Evolutionary conservation across 805 yeast genomes (phyloP).

Genomic region (Candida ascalaphidarum): DNA sequence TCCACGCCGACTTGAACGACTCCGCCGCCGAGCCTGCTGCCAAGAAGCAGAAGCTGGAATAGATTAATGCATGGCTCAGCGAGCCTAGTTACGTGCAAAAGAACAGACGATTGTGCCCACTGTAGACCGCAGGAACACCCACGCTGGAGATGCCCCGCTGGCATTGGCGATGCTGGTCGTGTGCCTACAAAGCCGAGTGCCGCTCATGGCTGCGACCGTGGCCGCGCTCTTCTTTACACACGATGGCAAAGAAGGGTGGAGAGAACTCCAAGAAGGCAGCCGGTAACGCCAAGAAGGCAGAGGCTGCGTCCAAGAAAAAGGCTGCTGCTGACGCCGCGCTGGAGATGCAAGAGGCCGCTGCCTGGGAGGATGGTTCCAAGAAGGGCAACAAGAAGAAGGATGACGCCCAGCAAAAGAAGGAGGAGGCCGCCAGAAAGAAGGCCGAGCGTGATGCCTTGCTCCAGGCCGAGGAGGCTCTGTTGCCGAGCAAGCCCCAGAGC

Average conservation of each 20-base stretch:
- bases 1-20: conserved; percentile 32
- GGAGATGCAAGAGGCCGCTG: conserved; percentile 49
- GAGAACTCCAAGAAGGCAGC: conserved; percentile 51
- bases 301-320: conserved; percentile 48
- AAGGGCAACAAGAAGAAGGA: conserved; percentile 62
- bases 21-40: conserved; percentile 24
- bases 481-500: conserved; percentile 48
- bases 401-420: conserved; percentile 59
- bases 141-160: too few relatives aligned
- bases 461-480: conserved; percentile 54
- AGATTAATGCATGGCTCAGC: too few relatives aligned
- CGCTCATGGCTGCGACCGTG: conserved; percentile 24
- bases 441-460: conserved; percentile 71
- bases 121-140: too few relatives aligned
- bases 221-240: conserved; percentile 4
- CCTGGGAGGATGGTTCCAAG: conserved; percentile 70
- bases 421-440: conserved; percentile 70
- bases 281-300: conserved; percentile 63
- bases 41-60: conserved; percentile 29
- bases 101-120: too few relatives aligned
- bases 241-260: conserved; percentile 41
- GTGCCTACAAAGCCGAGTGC: conserved; percentile 9
- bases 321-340: conserved; percentile 38
- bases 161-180: too few relatives aligned
- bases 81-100: too few relatives aligned